Evolutionary conservation across 495 filamentous ascomycete genomes (phyloP), one percentile per base, ranked within the genome.

Genomic region (Extremus antarcticus): DNA sequence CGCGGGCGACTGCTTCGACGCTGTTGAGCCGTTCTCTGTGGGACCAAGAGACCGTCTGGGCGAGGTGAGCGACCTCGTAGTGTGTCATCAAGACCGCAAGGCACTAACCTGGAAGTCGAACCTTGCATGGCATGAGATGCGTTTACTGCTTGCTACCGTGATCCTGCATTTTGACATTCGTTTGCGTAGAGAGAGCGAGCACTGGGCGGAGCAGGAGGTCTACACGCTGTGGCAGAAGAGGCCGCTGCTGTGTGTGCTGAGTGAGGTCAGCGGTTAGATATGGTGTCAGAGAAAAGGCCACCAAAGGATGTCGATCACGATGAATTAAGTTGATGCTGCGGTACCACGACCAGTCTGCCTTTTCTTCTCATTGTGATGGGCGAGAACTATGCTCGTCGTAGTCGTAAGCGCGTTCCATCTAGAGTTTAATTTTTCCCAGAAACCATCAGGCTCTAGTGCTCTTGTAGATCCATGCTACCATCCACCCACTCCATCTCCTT

Each of bases 181-280:
- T 38, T 53, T 70, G 17, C 64, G 57, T 39, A 54, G 56, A 1
- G 65, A 70, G 53, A 60, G 54, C 29, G 41, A 63, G 23, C 39
- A 62, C 35, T 70, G 68, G 68, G 47, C 15, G 0, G 53, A 66
- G 68, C 59, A 39, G 13, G 13, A 53, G 9, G 40, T 57, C 7
- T 70, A 52, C 41, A 60, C 45, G 8, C 39, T 70, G 40, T 78
- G 76, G 76, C 65, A 75, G 49, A 77, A 75, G 61, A 68, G 63
- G 9, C 63, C 67, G 13, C 48, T 71, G 25, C 41, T 57, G 50
- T 57, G 55, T 25, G 47, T 4, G 13, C 25, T 60, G 40, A n/a
- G n/a, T n/a, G n/a, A n/a, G n/a, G n/a, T n/a, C n/a, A n/a, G n/a
- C n/a, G n/a, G n/a, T n/a, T n/a, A n/a, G n/a, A n/a, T n/a, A n/a